Base-by-base conservation (phyloP, 768 basidiomycete genomes). In the Sistotremastrum suecicum region DNA sequence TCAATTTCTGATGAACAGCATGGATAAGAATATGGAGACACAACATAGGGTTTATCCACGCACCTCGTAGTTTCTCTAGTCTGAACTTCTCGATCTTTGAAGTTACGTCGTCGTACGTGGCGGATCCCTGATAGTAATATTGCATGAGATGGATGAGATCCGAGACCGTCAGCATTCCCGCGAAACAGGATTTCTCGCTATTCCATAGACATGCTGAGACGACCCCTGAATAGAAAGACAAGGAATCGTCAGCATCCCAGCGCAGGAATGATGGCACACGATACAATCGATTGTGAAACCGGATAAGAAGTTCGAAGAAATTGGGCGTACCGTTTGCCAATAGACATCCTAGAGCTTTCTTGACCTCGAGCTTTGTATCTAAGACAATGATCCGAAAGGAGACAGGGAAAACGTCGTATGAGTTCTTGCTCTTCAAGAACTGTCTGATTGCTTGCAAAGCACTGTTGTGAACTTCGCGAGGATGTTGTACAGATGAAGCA, bases 101-200 rank as follows among this genome's bases (percentile, higher is more conserved):
- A 0, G 82, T 76, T 4, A 90, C 92, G 44, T 76, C 78, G 54
- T 90, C 90, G 60, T 78, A 84, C 35, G 80, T 80, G 33, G 84
- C 80, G 2, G 74, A 67, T 8, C 83, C 87, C 41, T 81, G 78
- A 63, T 97, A 95, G 63, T 97, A 99, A 66, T 92, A 95, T 57
- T 99, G 95, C 53, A 99, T 98, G 52, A 99, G 78, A 61, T 99
- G 95, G 48, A 99, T 97, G 61, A 99, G 91, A 63, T 99, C 95
- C 47, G 90, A 76, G n/a, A 98, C 89, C 6, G 95, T 99, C 58
- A 99, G 83, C 94, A 99, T 98, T 49, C 95, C 95, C 6, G 89
- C 88, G 57, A 99, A 99, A 37, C 71, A 77, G 4, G 88, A 92
- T 49, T 76, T 78, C 52, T 90, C 86, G 61, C 90, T 94, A 67